phyloP scores from a whole-genome alignment of 179 eudicot genomes.

The Corrigiola litoralis region DNA sequence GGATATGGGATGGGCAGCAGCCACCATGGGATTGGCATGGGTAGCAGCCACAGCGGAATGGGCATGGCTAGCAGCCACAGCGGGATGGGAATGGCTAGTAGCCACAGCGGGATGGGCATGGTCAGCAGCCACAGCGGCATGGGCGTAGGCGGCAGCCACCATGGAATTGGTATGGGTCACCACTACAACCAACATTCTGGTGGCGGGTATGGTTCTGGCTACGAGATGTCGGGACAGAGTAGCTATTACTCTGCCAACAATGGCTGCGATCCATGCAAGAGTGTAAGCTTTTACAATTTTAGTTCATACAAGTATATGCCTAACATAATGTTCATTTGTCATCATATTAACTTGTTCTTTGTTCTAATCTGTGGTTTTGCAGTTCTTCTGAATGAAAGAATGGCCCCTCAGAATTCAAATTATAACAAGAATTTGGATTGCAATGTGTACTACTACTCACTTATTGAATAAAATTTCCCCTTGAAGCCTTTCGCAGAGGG shows the following conservation, averaged over 20 bases:
- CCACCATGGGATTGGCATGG: background rate
- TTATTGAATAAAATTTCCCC: constrained; percentile 3
- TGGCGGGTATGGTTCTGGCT: constrained; percentile 19
- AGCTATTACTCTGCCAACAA: constrained; percentile 22
- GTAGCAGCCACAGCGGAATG: background rate
- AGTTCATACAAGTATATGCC: background rate
- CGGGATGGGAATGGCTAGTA: constrained; percentile 10
- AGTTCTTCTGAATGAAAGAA: constrained; percentile 21
- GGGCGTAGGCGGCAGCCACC: background rate
- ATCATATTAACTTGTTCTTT: background rate
- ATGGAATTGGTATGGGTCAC: constrained; percentile 12
- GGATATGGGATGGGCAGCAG: constrained; percentile 17
- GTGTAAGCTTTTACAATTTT: constrained; percentile 10
- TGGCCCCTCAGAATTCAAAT: background rate
- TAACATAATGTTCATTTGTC: background rate
- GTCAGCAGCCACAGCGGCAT: background rate
- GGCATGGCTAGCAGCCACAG: constrained; percentile 6
- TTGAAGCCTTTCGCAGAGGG: background rate
- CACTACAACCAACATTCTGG: constrained; percentile 7
- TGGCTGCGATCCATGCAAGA: constrained; percentile 19
- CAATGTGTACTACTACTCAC: background rate
- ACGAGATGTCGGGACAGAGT: background rate
- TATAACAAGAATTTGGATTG: background rate
- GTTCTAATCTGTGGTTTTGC: constrained; percentile 19
- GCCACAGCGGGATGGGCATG: background rate